Evolutionary conservation across 1,284 basidiomycete species (phyloP), one percentile per base, ranked within the genome.

Genomic region (Neotropicomus parvogracilis): DNA sequence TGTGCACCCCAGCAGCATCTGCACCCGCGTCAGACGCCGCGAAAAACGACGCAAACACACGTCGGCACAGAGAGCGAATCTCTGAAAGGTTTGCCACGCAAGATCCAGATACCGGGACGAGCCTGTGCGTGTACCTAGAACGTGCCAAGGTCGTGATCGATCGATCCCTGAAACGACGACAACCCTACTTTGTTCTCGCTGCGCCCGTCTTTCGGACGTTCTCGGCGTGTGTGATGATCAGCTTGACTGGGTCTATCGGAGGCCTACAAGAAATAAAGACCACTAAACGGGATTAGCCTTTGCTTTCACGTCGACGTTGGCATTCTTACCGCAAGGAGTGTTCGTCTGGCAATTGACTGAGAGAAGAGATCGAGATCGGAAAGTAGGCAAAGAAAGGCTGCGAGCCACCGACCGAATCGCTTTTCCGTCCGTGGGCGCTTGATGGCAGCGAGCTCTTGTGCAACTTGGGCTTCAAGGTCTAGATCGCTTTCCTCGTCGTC

Each of bases 191-290:
- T 36, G 87, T 88, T 38, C 76, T 74, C 2, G 83, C 77, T 5
- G 80, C 66, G 1, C 85, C 86, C 1, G 83, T 84, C 16, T 66
- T 67, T 49, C 80, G 67, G 2, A 90, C 76, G 45, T 79, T 79
- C 47, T 80, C 70, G 6, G 89, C 71, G 56, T 88, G 80, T 36
- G 75, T 77, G 27, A 75, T 60, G n/a, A 88, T 77, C 10, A 91
- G 68, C 52, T 77, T 68, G n/a, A 90, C 82, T 0, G 89, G 88
- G 59, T 91, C 82, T 28, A 89, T 73, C 0, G 88, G 88, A 3
- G 79, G 70, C 63, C 78, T 84, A 65, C 85, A 89, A 8, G 85
- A 81, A 43, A 91, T 85, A 64, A 89, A 91, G 17, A 88, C 70
- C 13, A 90, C 88, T 91, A 53, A 10, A 39, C 38, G 28, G 50